A percentile compares a stretch with the other conserved stretches of the same genome.
These are phyloP conservation scores for Sistotremastrum niveocremeum DNA, from an alignment of 768 basidiomycete species.

Conservation along the genomic window DNA sequence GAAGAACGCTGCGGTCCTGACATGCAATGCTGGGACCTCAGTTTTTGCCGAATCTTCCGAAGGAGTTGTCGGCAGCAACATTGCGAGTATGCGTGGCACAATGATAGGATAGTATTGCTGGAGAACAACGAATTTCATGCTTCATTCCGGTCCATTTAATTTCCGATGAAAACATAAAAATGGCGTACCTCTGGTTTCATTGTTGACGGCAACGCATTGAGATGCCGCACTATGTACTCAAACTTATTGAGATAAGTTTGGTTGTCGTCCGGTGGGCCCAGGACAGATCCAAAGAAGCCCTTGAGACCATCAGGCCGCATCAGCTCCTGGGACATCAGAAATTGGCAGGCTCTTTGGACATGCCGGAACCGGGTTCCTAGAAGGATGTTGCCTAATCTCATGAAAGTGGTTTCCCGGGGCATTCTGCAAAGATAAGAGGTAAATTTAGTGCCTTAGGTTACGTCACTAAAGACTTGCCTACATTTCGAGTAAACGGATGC, in stretches of 20 bases:
- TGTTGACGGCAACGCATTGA: constrained; percentile 47
- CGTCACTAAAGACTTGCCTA: constrained; percentile 24
- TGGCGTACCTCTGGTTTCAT: constrained; percentile 40
- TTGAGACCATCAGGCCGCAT: constrained; percentile 56
- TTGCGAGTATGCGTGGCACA: constrained; percentile 38
- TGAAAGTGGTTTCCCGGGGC: constrained; percentile 50
- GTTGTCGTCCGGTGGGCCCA: constrained; percentile 44
- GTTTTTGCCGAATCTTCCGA: constrained; percentile 15
- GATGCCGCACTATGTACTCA: constrained; percentile 52
- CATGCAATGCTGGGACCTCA: constrained; percentile 14
- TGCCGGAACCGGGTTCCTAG: constrained; percentile 30
- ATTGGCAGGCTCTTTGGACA: constrained; percentile 42
- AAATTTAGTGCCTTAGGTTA: constrained; percentile 4
- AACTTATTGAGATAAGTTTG: constrained; percentile 54
- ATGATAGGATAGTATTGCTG: constrained; percentile 52
- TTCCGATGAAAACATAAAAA: not conserved
- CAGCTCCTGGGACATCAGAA: constrained; percentile 58
- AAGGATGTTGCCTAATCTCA: constrained; percentile 48
- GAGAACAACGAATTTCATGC: not conserved
- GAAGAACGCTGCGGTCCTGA: not conserved
- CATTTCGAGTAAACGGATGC: constrained; percentile 48
- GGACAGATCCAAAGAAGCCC: constrained; percentile 55
- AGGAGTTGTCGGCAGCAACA: constrained; percentile 26
- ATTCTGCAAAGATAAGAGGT: constrained; percentile 28
- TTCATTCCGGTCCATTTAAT: too few species aligned